Base-by-base conservation (phyloP, 169 alveolate genomes). In the Theileria luwenshuni region DNA sequence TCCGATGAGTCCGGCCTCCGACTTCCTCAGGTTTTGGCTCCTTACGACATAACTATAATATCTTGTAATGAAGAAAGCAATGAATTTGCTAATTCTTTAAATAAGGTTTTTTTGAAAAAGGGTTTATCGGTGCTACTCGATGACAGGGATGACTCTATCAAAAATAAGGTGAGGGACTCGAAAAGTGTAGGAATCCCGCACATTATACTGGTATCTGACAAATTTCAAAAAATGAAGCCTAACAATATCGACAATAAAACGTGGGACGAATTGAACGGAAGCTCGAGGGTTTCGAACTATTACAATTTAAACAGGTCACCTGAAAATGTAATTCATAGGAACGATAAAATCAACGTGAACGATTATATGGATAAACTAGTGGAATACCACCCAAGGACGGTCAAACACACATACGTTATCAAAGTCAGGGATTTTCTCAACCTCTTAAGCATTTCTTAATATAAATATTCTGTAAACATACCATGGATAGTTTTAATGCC, bases 21-120 rank as follows among this genome's bases (percentile, higher is more conserved):
- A 47, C 61, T 81, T 19, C 89, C 89, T 2, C 89, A 72, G 56
- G 43, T 73, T 0, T 21, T 74, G 25, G 79, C 85, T 1, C 85
- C 85, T 5, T 81, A 69, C 49, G 89, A 74, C 45, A 43, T 74
- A 6, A 75, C 85, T 13, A 33, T 79, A 1, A 38, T 79, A 13
- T 49, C 45, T 30, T 79, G 85, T 42, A 79, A 73, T 35, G 19
- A n/a, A 0, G 67, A 58, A 6, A 54, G 41, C 13, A 48, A 15
- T 3, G 51, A 33, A 28, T 7, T 41, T 23, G 5, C 45, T 10
- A 38, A 10, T 10, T 10, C 10, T 5, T 10, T 68, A 23, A 49
- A 21, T 1, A n/a, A 15, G 49, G 30, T 38, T 54, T 56, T 79
- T 2, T 12, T 59, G 27, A 28, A 32, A 47, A 61, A 32, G 63